Evolutionary conservation across 306 rosid species (phyloP).

Genomic region (Quercus variabilis): DNA sequence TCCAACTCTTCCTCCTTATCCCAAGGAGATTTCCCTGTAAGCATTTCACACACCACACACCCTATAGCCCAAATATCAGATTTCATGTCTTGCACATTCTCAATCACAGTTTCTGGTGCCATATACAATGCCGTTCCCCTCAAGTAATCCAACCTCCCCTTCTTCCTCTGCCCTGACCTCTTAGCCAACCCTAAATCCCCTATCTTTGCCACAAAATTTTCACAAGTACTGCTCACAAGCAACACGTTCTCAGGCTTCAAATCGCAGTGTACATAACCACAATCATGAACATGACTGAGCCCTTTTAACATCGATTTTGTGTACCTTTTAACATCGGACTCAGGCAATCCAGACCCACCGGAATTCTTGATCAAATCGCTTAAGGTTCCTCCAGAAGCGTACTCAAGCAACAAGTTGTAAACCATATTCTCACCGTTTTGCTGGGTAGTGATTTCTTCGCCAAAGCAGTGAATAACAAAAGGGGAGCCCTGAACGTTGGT

Average conservation of each 20-base stretch:
- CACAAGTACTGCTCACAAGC: not conserved
- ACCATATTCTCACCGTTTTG: constrained; percentile 12
- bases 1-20: constrained; percentile 1
- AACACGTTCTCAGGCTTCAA: constrained; percentile 30
- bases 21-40: constrained; percentile 17
- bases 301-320: constrained; percentile 27
- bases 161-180: constrained; percentile 1
- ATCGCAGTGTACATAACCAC: constrained; percentile 27
- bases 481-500: constrained; percentile 12
- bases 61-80: constrained; percentile 39
- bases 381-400: constrained; percentile 29
- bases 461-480: constrained; percentile 9
- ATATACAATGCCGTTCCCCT: constrained; percentile 27
- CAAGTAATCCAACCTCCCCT: constrained; percentile 4
- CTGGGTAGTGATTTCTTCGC: constrained; percentile 18
- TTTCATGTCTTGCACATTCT: constrained; percentile 1
- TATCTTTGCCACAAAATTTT: constrained; percentile 21
- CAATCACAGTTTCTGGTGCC: constrained; percentile 25
- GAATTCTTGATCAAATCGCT: constrained; percentile 10
- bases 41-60: constrained; percentile 30
- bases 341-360: constrained; percentile 3
- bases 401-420: constrained; percentile 28
- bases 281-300: constrained; percentile 15
- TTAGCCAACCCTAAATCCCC: constrained; percentile 30
- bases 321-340: constrained; percentile 12